phyloP scores from a whole-genome alignment of 495 filamentous ascomycete genomes.

The Lindgomyces ingoldianus region DNA sequence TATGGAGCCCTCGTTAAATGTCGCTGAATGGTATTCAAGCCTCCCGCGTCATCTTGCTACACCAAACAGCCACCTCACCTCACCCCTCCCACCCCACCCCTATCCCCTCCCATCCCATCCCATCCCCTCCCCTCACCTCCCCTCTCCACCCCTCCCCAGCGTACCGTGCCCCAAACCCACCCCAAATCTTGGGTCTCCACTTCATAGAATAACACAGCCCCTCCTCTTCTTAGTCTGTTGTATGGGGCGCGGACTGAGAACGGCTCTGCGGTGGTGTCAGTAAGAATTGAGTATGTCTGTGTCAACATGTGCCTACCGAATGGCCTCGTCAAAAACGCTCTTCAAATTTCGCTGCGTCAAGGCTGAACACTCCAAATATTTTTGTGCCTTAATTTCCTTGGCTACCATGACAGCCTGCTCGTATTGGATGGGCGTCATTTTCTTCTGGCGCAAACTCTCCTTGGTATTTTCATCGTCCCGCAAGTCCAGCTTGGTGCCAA shows the following conservation, averaged over 20 bases:
- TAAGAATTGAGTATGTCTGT: background rate
- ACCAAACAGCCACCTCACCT: constrained; percentile 14
- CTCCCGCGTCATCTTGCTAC: constrained; percentile 9
- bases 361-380: constrained; percentile 98
- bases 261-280: constrained; percentile 60
- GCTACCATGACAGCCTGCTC: constrained; percentile 80
- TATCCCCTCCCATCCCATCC: too few relatives aligned
- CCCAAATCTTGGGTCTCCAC: background rate
- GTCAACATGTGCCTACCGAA: constrained; percentile 61
- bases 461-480: constrained; percentile 83
- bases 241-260: constrained; percentile 73
- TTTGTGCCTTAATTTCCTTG: constrained; percentile 89
- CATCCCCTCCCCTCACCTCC: too few relatives aligned
- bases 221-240: constrained; percentile 59
- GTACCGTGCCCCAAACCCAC: too few relatives aligned
- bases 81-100: background rate
- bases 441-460: constrained; percentile 74
- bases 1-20: background rate
- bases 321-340: constrained; percentile 97
- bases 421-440: constrained; percentile 90
- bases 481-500: constrained; percentile 96
- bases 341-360: constrained; percentile 94
- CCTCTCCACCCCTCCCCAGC: too few relatives aligned
- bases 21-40: constrained; percentile 29
- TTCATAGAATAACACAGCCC: constrained; percentile 78